A percentile compares a stretch with the other conserved stretches of the same genome.
Evolutionary conservation across 129 eudicot genomes (phyloP).

Genomic region (Pittosporum tobira): DNA sequence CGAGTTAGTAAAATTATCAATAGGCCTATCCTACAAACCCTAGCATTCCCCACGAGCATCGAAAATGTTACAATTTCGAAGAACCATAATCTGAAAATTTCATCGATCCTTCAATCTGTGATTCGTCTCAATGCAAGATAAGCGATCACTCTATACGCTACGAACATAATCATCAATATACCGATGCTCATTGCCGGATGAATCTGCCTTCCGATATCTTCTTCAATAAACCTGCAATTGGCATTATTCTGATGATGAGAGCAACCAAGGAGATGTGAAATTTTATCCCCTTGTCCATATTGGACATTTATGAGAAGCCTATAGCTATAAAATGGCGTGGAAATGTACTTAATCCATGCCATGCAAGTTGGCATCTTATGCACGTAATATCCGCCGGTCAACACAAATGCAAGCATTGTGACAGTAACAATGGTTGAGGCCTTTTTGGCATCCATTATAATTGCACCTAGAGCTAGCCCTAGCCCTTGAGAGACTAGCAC

Average conservation of each 20-base stretch:
- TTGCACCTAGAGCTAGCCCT: slow-evolving; percentile 76
- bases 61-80: slow-evolving; percentile 3
- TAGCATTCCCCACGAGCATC: not conserved
- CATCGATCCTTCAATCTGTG: slow-evolving; percentile 21
- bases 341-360: slow-evolving; percentile 73
- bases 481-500: slow-evolving; percentile 91
- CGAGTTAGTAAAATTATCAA: slow-evolving; percentile 6
- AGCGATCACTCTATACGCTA: slow-evolving; percentile 76
- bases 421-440: slow-evolving; percentile 81
- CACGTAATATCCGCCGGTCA: slow-evolving; percentile 90
- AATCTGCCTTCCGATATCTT: slow-evolving; percentile 62
- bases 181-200: slow-evolving; percentile 36
- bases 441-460: slow-evolving; percentile 88
- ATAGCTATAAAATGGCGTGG: slow-evolving; percentile 68
- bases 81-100: not conserved
- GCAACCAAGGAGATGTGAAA: slow-evolving; percentile 54
- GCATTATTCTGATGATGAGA: slow-evolving; percentile 21
- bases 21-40: not conserved
- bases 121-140: slow-evolving; percentile 63
- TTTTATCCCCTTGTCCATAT: slow-evolving; percentile 58
- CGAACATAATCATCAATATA: slow-evolving; percentile 51
- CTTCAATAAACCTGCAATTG: slow-evolving; percentile 59
- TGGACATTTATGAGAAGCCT: slow-evolving; percentile 66
- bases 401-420: slow-evolving; percentile 77
- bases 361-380: slow-evolving; percentile 66